Evolutionary conservation across 208 protist species (phyloP), one percentile per base, ranked within the genome.

Genomic region (Tritrichomonas musculus): DNA sequence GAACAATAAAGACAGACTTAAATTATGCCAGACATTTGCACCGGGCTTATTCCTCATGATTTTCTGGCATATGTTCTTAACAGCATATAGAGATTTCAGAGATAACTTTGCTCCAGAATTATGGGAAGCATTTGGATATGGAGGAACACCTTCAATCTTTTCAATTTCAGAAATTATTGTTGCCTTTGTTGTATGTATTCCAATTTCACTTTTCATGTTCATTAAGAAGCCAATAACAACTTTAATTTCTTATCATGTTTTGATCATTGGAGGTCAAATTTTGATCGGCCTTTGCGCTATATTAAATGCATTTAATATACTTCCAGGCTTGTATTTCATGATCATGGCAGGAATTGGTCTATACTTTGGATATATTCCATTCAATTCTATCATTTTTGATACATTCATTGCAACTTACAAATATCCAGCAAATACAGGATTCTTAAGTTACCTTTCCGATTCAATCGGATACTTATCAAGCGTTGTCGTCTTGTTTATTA

Each of bases 31-130:
- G 41, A 50, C 39, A 20, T 82, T 82, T 53, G 4, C 11, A 9
- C 73, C 73, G n/a, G 73, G 73, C 25, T 27, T 82, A 14, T 33
- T 53, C 20, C 14, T 53, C 11, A 82, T 82, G 73, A 44, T 82
- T n/a, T 11, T 82, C 30, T 82, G 47, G 9, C 41, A 36, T 53
- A 82, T 82, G 73, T 25, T 82, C 33, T 33, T 30, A 20, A 50
- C 41, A 0, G 30, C 41, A 53, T 82, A 47, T 20, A 47, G 73
- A 50, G 73, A 82, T 36, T 82, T 82, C 73, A 82, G 73, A 82
- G 73, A 82, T 82, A 82, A 82, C 41, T 82, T 82, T 53, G 41
- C 41, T 25, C 41, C 41, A 50, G 73, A 82, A 53, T 47, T 82
- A 30, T 82, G n/a, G 11, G 25, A 4, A n/a, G 73, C 73, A 11